phyloP scores from a whole-genome alignment of 345 rosid genomes.

The Rhizophora apiculata region DNA sequence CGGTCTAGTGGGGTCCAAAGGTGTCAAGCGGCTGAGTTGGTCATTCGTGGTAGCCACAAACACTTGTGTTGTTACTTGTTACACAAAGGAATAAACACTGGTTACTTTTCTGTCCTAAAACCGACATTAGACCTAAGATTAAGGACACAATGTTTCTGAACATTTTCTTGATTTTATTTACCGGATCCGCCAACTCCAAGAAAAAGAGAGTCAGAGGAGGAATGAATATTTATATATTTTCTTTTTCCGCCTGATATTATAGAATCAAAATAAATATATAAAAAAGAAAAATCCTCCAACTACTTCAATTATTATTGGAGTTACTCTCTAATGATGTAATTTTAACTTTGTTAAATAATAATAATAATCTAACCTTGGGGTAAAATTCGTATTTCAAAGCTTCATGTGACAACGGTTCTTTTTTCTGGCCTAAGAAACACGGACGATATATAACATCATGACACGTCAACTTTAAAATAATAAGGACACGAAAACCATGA shows the following conservation, averaged over 20 bases:
- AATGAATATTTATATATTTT: too few relatives aligned
- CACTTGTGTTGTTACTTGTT: background rate
- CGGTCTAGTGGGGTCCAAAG: slow-evolving; percentile 46
- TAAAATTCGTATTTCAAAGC: slow-evolving; percentile 1
- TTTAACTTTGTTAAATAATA: too few relatives aligned
- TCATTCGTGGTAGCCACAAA: slow-evolving; percentile 37
- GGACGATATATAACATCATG: too few relatives aligned
- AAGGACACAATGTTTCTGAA: background rate
- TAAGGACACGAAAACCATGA: too few relatives aligned
- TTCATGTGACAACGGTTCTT: too few relatives aligned
- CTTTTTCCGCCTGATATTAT: too few relatives aligned
- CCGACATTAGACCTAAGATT: slow-evolving; percentile 16
- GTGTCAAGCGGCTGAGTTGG: slow-evolving; percentile 17
- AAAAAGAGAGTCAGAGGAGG: too few relatives aligned
- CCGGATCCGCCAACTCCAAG: slow-evolving; percentile 1
- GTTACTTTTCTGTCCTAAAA: slow-evolving; percentile 6
- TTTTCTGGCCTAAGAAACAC: background rate
- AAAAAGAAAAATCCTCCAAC: too few relatives aligned
- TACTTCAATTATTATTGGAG: too few relatives aligned
- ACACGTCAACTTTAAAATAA: too few relatives aligned
- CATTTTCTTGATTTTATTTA: background rate
- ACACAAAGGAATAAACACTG: background rate
- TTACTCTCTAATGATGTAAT: too few relatives aligned
- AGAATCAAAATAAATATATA: too few relatives aligned
- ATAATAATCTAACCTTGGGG: background rate